A percentile compares a stretch with the other conserved stretches of the same genome.
Conservation (phyloP, 345 rosid genomes). For the Eucalyptus pauciflora region DNA sequence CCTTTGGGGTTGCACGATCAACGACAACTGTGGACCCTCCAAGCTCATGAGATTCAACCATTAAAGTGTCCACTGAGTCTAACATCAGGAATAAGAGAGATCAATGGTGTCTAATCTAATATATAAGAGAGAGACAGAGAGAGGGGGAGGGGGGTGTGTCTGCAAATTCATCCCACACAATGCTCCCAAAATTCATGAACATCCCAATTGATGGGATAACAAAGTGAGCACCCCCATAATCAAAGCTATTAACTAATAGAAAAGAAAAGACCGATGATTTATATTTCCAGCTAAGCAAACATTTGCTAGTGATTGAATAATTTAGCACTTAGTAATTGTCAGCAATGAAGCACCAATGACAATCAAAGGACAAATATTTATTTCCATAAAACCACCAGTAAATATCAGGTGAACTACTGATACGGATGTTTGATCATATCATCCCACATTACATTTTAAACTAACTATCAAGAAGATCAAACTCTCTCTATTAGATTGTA, state of each 20-base stretch:
- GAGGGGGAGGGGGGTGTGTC: not conserved
- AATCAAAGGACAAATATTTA: not conserved
- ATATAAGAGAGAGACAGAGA: not conserved
- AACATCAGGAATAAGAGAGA: not conserved
- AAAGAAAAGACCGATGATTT: not conserved
- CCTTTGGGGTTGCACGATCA: constrained; percentile 98
- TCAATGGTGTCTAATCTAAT: not conserved
- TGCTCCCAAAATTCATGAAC: not conserved
- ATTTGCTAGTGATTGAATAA: not conserved
- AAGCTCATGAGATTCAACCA: constrained; percentile 87
- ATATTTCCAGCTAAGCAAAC: not conserved
- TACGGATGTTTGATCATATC: not conserved
- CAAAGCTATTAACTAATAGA: not conserved
- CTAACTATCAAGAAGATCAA: not conserved
- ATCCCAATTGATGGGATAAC: not conserved
- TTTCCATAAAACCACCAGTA: not conserved
- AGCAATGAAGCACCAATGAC: not conserved
- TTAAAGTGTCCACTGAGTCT: constrained; percentile 89
- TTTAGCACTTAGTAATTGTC: not conserved
- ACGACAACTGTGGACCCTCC: constrained; percentile 87
- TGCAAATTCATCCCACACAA: not conserved
- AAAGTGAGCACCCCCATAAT: not conserved
- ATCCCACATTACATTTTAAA: not conserved
- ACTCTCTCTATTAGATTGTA: not conserved
- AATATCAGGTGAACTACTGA: not conserved